Evolutionary conservation across 2,329 filamentous ascomycete genomes (phyloP).

Genomic region (Helotiales sp.): DNA sequence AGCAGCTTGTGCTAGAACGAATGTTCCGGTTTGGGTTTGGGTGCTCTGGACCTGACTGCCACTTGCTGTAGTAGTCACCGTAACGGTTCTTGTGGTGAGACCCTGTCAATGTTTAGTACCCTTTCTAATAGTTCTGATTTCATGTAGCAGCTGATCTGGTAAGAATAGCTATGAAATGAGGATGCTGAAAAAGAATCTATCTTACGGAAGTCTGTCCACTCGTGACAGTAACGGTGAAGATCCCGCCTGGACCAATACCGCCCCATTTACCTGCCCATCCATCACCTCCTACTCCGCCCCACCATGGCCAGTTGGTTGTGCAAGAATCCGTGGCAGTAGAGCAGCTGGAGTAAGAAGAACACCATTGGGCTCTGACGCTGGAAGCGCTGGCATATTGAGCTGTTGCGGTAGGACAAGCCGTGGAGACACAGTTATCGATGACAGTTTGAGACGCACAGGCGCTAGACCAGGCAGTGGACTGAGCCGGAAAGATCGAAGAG

Average conservation of each 20-base stretch:
- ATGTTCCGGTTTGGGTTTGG: conserved; percentile 15
- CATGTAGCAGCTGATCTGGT: background rate
- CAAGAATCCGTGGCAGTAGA: conserved; percentile 11
- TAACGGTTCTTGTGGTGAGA: conserved; percentile 18
- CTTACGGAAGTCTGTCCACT: conserved; percentile 2
- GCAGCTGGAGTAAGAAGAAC: conserved; percentile 16
- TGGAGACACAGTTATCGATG: conserved; percentile 9
- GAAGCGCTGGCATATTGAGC: conserved; percentile 13
- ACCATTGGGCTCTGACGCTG: conserved; percentile 9
- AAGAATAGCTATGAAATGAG: background rate
- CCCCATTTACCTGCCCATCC: conserved; percentile 6
- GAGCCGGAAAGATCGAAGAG: conserved; percentile 10
- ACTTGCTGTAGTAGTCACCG: conserved; percentile 8
- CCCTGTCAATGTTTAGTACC: background rate
- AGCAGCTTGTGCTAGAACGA: conserved; percentile 14
- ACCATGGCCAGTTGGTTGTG: conserved; percentile 14
- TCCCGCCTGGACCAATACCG: background rate
- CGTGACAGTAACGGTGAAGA: conserved; percentile 14
- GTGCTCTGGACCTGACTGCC: conserved; percentile 5
- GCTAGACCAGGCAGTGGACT: conserved; percentile 16
- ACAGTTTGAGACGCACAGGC: conserved; percentile 14
- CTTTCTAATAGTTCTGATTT: background rate
- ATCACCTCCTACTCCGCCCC: conserved; percentile 2
- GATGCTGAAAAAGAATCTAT: background rate
- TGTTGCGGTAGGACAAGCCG: conserved; percentile 11